Percentiles rank a stretch among this genome's conserved stretches.
Conservation (phyloP, 352 stramenopile species). For the Phytophthora pistaciae region DNA sequence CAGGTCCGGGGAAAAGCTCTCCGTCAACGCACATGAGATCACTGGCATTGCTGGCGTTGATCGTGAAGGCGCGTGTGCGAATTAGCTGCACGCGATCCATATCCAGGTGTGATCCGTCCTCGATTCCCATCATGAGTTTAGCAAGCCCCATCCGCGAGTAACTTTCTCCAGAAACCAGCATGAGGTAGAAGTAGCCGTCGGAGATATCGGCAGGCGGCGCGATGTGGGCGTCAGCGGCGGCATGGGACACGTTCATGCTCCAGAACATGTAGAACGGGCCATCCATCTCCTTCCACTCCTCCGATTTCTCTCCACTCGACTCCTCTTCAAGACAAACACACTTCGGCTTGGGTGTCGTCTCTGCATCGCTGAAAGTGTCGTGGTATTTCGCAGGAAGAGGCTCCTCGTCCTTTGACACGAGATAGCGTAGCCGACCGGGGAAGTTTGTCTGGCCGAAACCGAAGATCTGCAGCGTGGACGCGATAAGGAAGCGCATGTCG, state of each 20-base stretch:
- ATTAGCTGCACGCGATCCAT: constrained; percentile 56
- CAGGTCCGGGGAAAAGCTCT: constrained; percentile 57
- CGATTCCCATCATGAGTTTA: constrained; percentile 62
- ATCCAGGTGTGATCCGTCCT: constrained; percentile 58
- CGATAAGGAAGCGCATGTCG: constrained; percentile 62
- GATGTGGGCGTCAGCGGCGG: constrained; percentile 52
- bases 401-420: constrained; percentile 40
- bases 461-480: constrained; percentile 50
- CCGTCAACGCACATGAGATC: constrained; percentile 74
- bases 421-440: constrained; percentile 49
- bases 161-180: constrained; percentile 53
- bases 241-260: constrained; percentile 66
- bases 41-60: constrained; percentile 36
- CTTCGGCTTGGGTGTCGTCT: constrained; percentile 24
- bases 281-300: constrained; percentile 50
- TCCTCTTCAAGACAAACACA: constrained; percentile 36
- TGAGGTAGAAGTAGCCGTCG: constrained; percentile 72
- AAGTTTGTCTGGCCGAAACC: constrained; percentile 47
- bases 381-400: constrained; percentile 46
- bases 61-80: constrained; percentile 67
- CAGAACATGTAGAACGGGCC: constrained; percentile 71
- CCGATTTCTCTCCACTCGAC: constrained; percentile 8
- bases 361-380: constrained; percentile 25
- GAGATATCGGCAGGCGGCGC: constrained; percentile 54
- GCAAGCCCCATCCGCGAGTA: constrained; percentile 48